Conservation (phyloP, 495 filamentous ascomycete species). For the Penicillium angulare region DNA sequence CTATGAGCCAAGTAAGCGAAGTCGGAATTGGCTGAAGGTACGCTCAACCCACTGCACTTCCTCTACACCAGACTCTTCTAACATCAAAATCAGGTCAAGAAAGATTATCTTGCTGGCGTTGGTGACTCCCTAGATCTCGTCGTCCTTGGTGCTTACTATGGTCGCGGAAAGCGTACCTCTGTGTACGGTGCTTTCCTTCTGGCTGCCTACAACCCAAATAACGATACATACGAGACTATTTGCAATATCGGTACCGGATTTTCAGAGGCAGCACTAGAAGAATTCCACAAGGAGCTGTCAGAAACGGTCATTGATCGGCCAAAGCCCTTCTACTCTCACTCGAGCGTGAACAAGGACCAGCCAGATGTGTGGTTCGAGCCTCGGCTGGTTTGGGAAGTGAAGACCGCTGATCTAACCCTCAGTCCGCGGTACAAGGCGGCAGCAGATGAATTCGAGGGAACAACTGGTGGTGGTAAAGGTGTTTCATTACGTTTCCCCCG, state of each 20-base stretch:
- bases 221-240: constrained; percentile 84
- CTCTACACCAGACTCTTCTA: background rate
- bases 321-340: constrained; percentile 93
- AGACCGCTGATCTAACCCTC: constrained; percentile 90
- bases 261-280: constrained; percentile 80
- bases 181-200: constrained; percentile 94
- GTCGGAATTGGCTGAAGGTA: constrained; percentile 97
- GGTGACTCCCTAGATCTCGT: constrained; percentile 97
- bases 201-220: constrained; percentile 81
- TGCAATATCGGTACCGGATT: constrained; percentile 99
- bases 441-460: constrained; percentile 55
- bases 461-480: constrained; percentile 70
- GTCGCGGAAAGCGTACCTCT: constrained; percentile 90
- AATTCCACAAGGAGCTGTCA: constrained; percentile 69
- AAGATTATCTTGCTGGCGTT: constrained; percentile 90
- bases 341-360: constrained; percentile 79
- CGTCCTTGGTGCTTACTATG: constrained; percentile 90
- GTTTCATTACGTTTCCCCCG: constrained; percentile 87
- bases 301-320: constrained; percentile 78
- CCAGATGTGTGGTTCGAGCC: constrained; percentile 99
- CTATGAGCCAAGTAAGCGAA: constrained; percentile 93
- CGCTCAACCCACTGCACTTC: background rate
- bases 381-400: constrained; percentile 93
- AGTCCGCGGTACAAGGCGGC: constrained; percentile 88
- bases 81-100: constrained; percentile 68